These are phyloP conservation scores for Alternaria postmessia DNA, from an alignment of 2,329 filamentous ascomycete species.

Conservation along the genomic window DNA sequence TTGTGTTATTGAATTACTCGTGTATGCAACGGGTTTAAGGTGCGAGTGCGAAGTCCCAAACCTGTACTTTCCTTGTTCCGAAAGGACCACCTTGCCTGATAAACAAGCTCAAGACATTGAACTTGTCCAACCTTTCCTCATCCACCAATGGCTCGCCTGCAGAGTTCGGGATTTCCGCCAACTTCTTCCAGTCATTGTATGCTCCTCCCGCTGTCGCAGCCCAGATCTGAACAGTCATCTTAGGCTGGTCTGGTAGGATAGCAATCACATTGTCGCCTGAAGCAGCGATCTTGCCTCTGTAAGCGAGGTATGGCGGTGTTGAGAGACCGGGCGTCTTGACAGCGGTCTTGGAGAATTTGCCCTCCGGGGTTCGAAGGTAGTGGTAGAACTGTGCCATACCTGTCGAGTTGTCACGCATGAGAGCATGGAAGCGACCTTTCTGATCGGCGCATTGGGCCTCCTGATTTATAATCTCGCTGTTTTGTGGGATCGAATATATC, in stretches of 20 bases:
- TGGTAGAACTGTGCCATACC: conserved; percentile 44
- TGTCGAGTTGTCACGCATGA: conserved; percentile 56
- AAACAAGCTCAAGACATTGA: conserved; percentile 43
- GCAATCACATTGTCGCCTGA: conserved; percentile 40
- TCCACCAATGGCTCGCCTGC: conserved; percentile 45
- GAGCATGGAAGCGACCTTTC: conserved; percentile 58
- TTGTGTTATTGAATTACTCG: neutral
- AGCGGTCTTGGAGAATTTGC: conserved; percentile 42
- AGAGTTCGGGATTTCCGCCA: conserved; percentile 42
- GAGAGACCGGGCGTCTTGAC: conserved; percentile 41
- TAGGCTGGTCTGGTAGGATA: conserved; percentile 42
- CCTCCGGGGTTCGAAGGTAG: conserved; percentile 39
- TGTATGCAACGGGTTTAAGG: neutral
- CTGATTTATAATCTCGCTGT: conserved; percentile 60
- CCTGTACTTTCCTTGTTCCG: conserved; percentile 43
- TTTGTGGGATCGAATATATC: conserved; percentile 57
- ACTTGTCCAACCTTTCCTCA: conserved; percentile 37
- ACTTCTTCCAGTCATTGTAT: conserved; percentile 42
- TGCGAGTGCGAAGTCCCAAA: conserved; percentile 43
- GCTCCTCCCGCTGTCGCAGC: conserved; percentile 36
- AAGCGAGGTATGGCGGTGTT: conserved; percentile 42
- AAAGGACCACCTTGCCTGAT: conserved; percentile 46
- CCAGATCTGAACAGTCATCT: conserved; percentile 39
- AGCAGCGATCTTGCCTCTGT: conserved; percentile 43
- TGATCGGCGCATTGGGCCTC: conserved; percentile 59